phyloP scores from a whole-genome alignment of 177 flowering plant species.

The Vitis hybrid region DNA sequence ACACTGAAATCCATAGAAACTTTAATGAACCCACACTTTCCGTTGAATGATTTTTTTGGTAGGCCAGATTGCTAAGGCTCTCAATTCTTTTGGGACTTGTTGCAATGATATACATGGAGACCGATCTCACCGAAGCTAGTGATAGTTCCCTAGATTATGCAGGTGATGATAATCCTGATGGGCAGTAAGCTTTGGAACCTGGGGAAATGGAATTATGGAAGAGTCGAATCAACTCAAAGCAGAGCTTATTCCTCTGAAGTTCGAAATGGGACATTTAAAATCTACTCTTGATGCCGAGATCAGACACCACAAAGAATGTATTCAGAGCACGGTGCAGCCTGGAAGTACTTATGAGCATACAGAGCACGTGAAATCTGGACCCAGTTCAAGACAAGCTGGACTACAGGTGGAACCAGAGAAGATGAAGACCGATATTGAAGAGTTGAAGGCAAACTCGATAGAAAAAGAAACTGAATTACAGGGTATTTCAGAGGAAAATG shows the following conservation, averaged over 20 bases:
- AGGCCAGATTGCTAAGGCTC: too few relatives aligned
- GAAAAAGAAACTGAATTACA: constrained; percentile 55
- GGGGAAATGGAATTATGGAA: neutral
- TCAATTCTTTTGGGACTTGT: too few relatives aligned
- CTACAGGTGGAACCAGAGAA: constrained; percentile 39
- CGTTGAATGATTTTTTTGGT: too few relatives aligned
- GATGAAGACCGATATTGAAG: constrained; percentile 34
- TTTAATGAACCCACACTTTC: too few relatives aligned
- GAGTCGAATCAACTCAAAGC: constrained; percentile 31
- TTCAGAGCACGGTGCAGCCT: constrained; percentile 43
- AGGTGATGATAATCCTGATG: constrained; percentile 3
- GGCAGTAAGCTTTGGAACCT: constrained; percentile 14
- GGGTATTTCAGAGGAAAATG: constrained; percentile 57
- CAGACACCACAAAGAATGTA: constrained; percentile 53
- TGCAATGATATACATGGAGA: neutral
- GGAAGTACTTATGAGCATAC: constrained; percentile 47
- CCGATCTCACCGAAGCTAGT: constrained; percentile 23
- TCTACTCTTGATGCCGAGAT: constrained; percentile 54
- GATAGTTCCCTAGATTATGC: constrained; percentile 6
- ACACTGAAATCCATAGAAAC: too few relatives aligned
- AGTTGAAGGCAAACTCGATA: constrained; percentile 50
- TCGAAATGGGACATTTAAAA: constrained; percentile 42
- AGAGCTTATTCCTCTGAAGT: constrained; percentile 35
- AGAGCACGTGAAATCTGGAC: constrained; percentile 43
- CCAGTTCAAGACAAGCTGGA: constrained; percentile 39